Evolutionary conservation across 2,329 filamentous ascomycete genomes (phyloP), one percentile per base, ranked within the genome.

Genomic region (Diplodia seriata): DNA sequence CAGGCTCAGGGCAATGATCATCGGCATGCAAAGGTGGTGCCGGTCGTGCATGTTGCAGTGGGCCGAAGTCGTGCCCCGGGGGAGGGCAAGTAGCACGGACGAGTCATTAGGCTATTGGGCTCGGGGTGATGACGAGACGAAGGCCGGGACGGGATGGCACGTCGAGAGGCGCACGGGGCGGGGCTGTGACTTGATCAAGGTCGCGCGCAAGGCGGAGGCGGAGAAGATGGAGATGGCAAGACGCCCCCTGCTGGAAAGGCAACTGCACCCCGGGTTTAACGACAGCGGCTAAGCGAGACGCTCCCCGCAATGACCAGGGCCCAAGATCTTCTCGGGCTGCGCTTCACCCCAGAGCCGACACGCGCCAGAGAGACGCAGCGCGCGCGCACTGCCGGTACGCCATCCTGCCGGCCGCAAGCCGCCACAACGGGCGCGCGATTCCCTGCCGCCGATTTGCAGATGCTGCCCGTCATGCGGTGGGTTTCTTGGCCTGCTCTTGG

Each of bases 101-200:
- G 59, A 63, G 59, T 63, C 59, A 63, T 62, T 50, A 62, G 57
- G 38, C 40, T 43, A n/a, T n/a, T 62, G 38, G 12, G 47, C 43
- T 63, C 31, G 57, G 57, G 18, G 26, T 31, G 57, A 23, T 50
- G 57, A 62, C 57, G 57, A 50, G 57, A 43, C 57, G 43, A 18
- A 50, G 11, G 54, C 33, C 54, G 54, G 54, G 54, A 29, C 20
- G 31, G 31, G 20, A 11, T 18, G 53, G 31, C 53, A n/a, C 14
- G 26, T 49, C 20, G 36, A 50, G 40, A n/a, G 59, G 59, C 12
- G 59, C 59, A 51, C 31, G 59, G 59, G 57, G 31, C 59, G 59
- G 59, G 47, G 47, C 29, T 38, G n/a, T n/a, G 29, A 12, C 59
- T 53, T 23, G 47, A 51, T 51, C 4, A 20, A 51, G 59, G 40